These are phyloP conservation scores for Phytophthora citricola DNA, from an alignment of 352 stramenopile species.

Conservation along the genomic window DNA sequence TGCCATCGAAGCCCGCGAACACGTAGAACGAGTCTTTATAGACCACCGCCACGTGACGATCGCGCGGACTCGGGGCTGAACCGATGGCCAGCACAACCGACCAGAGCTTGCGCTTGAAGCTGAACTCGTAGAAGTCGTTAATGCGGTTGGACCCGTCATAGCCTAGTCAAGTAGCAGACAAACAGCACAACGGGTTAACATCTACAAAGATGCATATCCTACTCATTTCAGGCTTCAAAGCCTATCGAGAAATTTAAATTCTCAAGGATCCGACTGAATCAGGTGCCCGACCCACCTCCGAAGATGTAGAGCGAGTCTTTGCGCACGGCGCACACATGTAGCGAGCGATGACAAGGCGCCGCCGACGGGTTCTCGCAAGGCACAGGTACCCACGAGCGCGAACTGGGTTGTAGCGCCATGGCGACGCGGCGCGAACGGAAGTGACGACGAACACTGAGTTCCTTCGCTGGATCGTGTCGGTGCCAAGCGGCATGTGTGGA, in stretches of 20 bases:
- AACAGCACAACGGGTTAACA: not conserved
- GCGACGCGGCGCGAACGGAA: not conserved
- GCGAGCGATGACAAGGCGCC: conserved; percentile 91
- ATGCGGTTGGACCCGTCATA: conserved; percentile 94
- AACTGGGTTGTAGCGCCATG: conserved; percentile 46
- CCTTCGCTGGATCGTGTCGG: conserved; percentile 11
- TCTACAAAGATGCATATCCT: not conserved
- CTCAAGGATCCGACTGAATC: not conserved
- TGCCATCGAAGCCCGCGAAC: conserved; percentile 95
- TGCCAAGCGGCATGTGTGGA: not conserved
- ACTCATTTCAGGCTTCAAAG: too few relatives aligned
- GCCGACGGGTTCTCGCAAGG: conserved; percentile 82
- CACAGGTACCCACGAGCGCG: conserved; percentile 76
- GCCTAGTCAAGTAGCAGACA: conserved; percentile 41
- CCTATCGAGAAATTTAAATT: too few relatives aligned
- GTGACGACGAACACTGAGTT: conserved; percentile 7
- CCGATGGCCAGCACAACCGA: conserved; percentile 72
- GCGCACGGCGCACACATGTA: conserved; percentile 92
- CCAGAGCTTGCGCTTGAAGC: conserved; percentile 87
- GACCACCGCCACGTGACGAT: conserved; percentile 94
- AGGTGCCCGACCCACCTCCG: conserved; percentile 54
- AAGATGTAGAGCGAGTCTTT: conserved; percentile 95
- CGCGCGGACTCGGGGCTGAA: conserved; percentile 86
- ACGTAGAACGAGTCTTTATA: conserved; percentile 95
- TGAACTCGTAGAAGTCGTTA: conserved; percentile 96